A percentile compares a stretch with the other conserved stretches of the same genome.
These are phyloP conservation scores for Solanum pinnatisectum DNA, from an alignment of 257 asterid species.

Conservation along the genomic window DNA sequence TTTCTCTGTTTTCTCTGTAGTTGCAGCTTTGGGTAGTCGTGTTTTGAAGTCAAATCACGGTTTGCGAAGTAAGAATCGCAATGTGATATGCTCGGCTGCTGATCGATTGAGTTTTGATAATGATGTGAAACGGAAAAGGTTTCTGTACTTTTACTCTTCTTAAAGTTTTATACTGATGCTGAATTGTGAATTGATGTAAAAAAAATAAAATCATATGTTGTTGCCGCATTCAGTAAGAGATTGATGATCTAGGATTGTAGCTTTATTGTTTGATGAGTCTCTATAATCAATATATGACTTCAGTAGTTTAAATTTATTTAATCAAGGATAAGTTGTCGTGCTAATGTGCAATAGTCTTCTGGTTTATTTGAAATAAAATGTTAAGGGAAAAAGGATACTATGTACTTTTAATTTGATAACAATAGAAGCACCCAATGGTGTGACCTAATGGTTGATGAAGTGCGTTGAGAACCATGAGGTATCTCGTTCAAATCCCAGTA, in stretches of 20 bases:
- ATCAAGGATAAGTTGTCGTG: background rate
- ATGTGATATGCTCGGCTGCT: background rate
- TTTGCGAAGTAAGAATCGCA: background rate
- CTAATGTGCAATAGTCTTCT: background rate
- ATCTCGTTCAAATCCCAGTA: background rate
- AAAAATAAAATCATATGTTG: background rate
- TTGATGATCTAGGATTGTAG: background rate
- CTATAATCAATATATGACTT: background rate
- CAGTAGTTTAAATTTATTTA: background rate
- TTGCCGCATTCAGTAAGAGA: background rate
- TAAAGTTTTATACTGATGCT: background rate
- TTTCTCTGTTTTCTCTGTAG: background rate
- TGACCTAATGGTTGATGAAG: background rate
- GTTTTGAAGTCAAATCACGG: background rate
- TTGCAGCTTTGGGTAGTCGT: background rate
- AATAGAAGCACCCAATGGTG: background rate
- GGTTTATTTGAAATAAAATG: background rate
- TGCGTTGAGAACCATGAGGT: background rate
- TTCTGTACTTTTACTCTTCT: background rate
- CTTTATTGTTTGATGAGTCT: background rate
- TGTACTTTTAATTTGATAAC: background rate
- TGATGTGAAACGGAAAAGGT: background rate
- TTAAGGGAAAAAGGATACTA: background rate
- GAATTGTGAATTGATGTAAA: background rate
- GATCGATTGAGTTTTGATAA: background rate